phyloP scores from a whole-genome alignment of 371 early-diverging fungal species.

The Thermomucor indicae-seudaticae region DNA sequence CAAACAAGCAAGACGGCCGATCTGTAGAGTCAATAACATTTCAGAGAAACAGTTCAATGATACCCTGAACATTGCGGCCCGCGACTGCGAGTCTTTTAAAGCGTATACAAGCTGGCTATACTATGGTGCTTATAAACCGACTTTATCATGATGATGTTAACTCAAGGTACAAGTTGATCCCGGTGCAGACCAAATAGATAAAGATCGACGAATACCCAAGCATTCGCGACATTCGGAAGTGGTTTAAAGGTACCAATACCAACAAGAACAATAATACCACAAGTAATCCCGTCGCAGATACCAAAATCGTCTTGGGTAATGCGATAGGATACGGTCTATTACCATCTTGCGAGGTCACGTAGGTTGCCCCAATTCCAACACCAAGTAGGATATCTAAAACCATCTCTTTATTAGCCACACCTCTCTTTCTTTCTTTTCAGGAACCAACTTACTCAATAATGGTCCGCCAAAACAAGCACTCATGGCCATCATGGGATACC shows the following conservation, averaged over 20 bases:
- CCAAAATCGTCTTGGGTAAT: constrained; percentile 50
- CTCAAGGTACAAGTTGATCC: constrained; percentile 49
- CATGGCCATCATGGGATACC: constrained; percentile 82
- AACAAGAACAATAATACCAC: constrained; percentile 41
- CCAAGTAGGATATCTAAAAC: constrained; percentile 69
- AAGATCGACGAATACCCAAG: constrained; percentile 52
- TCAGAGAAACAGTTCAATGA: too few species aligned
- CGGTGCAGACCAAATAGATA: constrained; percentile 49
- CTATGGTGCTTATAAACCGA: too few species aligned
- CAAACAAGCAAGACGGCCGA: too few species aligned
- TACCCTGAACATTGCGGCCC: too few species aligned
- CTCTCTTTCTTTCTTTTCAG: not conserved
- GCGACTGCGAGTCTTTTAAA: too few species aligned
- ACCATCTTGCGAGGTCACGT: constrained; percentile 46
- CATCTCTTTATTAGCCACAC: not conserved
- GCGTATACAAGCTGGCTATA: too few species aligned
- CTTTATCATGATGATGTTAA: too few species aligned
- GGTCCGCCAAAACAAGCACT: constrained; percentile 86
- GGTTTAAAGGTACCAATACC: constrained; percentile 49
- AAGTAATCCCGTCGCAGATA: constrained; percentile 48
- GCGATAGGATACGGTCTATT: constrained; percentile 41
- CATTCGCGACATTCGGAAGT: constrained; percentile 43
- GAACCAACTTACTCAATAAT: constrained; percentile 60
- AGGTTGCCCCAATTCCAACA: constrained; percentile 65
- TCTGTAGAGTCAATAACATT: too few species aligned